Conservation (phyloP, 2,329 filamentous ascomycete species). For the Xylaria hypoxylon region DNA sequence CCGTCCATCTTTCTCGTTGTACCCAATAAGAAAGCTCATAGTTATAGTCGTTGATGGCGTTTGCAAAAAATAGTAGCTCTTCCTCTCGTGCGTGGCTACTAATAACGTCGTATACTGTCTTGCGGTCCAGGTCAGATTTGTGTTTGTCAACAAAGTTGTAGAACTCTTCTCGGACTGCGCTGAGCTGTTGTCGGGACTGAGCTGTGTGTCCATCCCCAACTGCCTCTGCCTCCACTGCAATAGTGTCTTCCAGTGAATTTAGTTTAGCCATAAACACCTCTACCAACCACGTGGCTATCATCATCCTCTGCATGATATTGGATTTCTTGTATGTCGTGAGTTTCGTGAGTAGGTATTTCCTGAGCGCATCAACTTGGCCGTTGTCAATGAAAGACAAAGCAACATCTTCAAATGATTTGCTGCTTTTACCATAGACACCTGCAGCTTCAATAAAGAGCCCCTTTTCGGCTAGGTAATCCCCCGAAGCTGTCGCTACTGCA, state of each 20-base stretch:
- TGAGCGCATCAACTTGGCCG: constrained; percentile 87
- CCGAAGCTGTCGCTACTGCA: constrained; percentile 89
- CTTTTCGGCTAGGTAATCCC: constrained; percentile 85
- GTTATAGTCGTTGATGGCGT: constrained; percentile 88
- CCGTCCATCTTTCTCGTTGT: constrained; percentile 90
- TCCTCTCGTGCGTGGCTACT: constrained; percentile 95
- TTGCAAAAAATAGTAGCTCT: constrained; percentile 91
- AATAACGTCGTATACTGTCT: constrained; percentile 95
- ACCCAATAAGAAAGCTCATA: constrained; percentile 98
- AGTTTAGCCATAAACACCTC: constrained; percentile 98
- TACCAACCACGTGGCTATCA: constrained; percentile 95
- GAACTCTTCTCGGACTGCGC: constrained; percentile 79
- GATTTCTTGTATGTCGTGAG: constrained; percentile 84
- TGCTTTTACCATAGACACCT: constrained; percentile 91
- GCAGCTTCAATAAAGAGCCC: constrained; percentile 89
- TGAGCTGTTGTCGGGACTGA: constrained; percentile 78
- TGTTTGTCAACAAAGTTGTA: constrained; percentile 88
- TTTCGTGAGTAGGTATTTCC: constrained; percentile 90
- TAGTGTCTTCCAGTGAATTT: constrained; percentile 92
- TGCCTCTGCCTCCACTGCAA: constrained; percentile 87
- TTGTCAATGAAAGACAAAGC: constrained; percentile 91
- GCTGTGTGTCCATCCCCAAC: constrained; percentile 76
- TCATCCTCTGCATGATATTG: constrained; percentile 89
- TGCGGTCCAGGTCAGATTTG: constrained; percentile 87
- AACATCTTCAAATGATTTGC: constrained; percentile 96